Evolutionary conservation across 1,139 yeast genomes (phyloP).

Genomic region (Meyerozyma sp.): DNA sequence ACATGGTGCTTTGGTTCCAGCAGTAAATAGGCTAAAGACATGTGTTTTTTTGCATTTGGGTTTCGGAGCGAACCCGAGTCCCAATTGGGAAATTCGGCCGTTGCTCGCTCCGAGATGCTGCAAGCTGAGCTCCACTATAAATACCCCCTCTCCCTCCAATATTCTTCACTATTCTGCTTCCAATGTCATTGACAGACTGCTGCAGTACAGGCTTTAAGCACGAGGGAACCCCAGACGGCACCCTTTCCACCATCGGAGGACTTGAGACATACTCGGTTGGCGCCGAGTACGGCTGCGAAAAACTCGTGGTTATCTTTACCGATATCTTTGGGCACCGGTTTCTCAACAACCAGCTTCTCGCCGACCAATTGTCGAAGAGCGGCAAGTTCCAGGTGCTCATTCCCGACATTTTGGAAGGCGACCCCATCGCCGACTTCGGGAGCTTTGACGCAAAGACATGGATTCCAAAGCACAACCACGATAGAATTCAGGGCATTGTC

Average conservation of each 20-base stretch:
- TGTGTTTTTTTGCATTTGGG: neutral
- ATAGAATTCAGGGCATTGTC: conserved; percentile 2
- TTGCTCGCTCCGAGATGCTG: neutral
- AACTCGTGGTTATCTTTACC: conserved; percentile 17
- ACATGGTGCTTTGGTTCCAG: conserved; percentile 51
- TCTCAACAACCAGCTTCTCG: conserved; percentile 17
- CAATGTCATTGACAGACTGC: conserved; percentile 7
- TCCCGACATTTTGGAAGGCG: conserved; percentile 18
- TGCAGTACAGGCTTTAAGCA: conserved; percentile 24
- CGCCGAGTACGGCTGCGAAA: conserved; percentile 28
- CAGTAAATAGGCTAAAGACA: neutral
- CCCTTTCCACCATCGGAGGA: conserved; percentile 35
- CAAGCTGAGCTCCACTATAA: neutral
- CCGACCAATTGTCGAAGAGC: conserved; percentile 12
- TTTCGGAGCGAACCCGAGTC: neutral
- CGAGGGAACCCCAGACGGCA: conserved; percentile 49
- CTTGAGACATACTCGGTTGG: conserved; percentile 56
- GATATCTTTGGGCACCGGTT: conserved; percentile 16
- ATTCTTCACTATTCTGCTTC: neutral
- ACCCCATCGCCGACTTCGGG: conserved; percentile 7
- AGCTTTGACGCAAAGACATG: neutral
- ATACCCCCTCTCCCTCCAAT: neutral
- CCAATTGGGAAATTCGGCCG: neutral
- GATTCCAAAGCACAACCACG: neutral
- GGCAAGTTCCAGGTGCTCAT: conserved; percentile 9